These are phyloP conservation scores for Pleoardoris graminearum DNA, from an alignment of 2,329 filamentous ascomycete genomes.

Conservation along the genomic window DNA sequence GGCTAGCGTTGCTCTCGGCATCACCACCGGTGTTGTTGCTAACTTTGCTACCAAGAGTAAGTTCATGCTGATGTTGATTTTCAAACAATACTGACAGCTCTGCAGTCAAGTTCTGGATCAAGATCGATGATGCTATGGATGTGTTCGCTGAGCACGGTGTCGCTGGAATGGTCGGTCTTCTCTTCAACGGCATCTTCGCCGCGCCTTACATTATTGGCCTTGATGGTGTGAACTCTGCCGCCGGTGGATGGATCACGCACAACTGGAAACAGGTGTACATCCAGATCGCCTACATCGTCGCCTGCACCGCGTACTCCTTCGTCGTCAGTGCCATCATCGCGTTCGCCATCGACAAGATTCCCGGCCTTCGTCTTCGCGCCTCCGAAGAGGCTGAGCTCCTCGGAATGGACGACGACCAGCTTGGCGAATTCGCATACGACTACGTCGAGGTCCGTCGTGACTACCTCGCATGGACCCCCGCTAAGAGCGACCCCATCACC, in stretches of 20 bases:
- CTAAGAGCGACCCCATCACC: constrained; percentile 65
- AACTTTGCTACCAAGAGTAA: constrained; percentile 88
- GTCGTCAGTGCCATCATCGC: constrained; percentile 74
- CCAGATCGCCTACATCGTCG: constrained; percentile 76
- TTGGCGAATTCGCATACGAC: constrained; percentile 88
- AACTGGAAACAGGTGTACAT: constrained; percentile 76
- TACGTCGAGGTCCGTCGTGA: constrained; percentile 88
- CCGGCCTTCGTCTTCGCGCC: constrained; percentile 77
- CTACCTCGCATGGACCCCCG: constrained; percentile 85
- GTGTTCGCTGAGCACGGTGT: constrained; percentile 89
- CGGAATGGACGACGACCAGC: constrained; percentile 88
- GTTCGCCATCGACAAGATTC: constrained; percentile 73
- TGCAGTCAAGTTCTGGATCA: constrained; percentile 71
- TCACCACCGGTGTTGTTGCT: constrained; percentile 68
- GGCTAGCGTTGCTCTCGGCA: constrained; percentile 64
- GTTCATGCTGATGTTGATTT: constrained; percentile 40
- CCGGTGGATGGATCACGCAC: constrained; percentile 74
- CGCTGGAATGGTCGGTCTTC: constrained; percentile 78
- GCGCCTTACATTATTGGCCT: constrained; percentile 74
- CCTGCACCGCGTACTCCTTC: constrained; percentile 69
- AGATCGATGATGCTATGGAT: constrained; percentile 85
- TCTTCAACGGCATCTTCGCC: constrained; percentile 77
- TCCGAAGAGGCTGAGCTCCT: constrained; percentile 81
- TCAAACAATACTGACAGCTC: constrained; percentile 23
- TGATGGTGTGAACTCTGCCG: constrained; percentile 70